Conservation (phyloP, 83 land plant genomes). For the Picea abies region DNA sequence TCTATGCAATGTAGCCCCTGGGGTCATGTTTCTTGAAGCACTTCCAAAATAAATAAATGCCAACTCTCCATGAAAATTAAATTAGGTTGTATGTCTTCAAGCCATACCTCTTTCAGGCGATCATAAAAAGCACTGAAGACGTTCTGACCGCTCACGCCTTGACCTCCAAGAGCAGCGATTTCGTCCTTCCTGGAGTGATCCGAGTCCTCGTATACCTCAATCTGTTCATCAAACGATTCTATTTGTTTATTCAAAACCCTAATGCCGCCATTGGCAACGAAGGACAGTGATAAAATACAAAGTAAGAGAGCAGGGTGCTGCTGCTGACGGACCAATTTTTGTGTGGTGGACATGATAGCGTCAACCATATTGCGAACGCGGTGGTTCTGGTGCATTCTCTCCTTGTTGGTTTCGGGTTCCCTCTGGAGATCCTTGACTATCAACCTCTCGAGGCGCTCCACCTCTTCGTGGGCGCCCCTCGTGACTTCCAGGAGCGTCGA, state of each 20-base stretch:
- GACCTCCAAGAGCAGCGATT: conserved; percentile 97
- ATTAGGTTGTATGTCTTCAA: no score
- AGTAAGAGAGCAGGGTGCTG: background rate
- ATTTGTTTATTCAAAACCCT: conserved; percentile 8
- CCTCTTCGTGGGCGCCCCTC: conserved; percentile 87
- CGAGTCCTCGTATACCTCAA: conserved; percentile 89
- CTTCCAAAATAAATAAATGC: no score
- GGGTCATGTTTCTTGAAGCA: no score
- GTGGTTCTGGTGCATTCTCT: conserved; percentile 87
- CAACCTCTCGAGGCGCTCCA: conserved; percentile 94
- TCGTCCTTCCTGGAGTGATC: conserved; percentile 91
- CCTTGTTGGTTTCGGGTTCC: conserved; percentile 75
- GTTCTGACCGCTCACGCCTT: conserved; percentile 62
- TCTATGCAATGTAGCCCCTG: no score
- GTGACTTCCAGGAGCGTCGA: conserved; percentile 94
- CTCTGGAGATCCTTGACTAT: conserved; percentile 91
- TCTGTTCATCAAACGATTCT: conserved; percentile 26
- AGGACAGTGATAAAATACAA: background rate
- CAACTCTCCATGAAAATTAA: no score
- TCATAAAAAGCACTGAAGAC: conserved; percentile 91
- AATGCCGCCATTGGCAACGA: background rate
- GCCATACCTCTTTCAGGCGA: conserved; percentile 84
- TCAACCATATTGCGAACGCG: conserved; percentile 85
- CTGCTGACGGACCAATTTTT: conserved; percentile 71
- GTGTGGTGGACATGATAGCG: conserved; percentile 41